Evolutionary conservation across 2,329 filamentous ascomycete genomes (phyloP).

Genomic region (Colletotrichum lindemuthianum): DNA sequence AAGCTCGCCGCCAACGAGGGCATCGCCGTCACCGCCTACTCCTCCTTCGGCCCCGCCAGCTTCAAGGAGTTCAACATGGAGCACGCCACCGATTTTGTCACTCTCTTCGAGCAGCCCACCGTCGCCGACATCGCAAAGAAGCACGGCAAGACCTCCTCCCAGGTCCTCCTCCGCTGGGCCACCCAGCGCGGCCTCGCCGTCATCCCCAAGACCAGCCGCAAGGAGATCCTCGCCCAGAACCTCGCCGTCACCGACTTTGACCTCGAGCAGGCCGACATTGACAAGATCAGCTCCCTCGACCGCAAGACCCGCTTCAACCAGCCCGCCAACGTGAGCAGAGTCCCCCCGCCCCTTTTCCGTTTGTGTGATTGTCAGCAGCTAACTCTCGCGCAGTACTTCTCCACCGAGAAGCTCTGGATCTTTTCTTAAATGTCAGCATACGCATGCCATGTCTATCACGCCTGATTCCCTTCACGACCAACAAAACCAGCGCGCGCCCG

Average conservation of each 20-base stretch:
- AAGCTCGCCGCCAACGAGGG: slow-evolving; percentile 75
- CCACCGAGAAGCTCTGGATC: slow-evolving; percentile 66
- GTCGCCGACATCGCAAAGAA: slow-evolving; percentile 75
- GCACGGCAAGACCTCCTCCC: slow-evolving; percentile 77
- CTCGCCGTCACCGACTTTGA: slow-evolving; percentile 74
- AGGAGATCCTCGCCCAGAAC: slow-evolving; percentile 68
- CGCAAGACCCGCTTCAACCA: slow-evolving; percentile 79
- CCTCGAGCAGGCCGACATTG: slow-evolving; percentile 71
- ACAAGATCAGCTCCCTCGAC: slow-evolving; percentile 73
- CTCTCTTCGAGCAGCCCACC: slow-evolving; percentile 76
- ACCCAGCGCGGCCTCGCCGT: slow-evolving; percentile 84
- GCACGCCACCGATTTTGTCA: slow-evolving; percentile 70
- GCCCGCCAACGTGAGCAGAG: slow-evolving; percentile 72
- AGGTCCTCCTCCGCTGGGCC: slow-evolving; percentile 87
- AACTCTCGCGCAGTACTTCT: slow-evolving; percentile 59
- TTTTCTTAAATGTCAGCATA: slow-evolving; percentile 56
- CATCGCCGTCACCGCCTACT: slow-evolving; percentile 84
- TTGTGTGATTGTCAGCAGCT: not conserved
- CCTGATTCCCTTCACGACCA: slow-evolving; percentile 9
- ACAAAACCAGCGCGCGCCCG: slow-evolving; percentile 1
- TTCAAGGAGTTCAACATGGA: slow-evolving; percentile 83
- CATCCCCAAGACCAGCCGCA: slow-evolving; percentile 78
- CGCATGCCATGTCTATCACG: slow-evolving; percentile 10
- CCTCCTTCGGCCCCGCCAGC: slow-evolving; percentile 80
- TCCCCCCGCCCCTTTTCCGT: not conserved